These are phyloP conservation scores for Chalciporus sphaerocephalus DNA, from an alignment of 768 basidiomycete genomes.

Conservation along the genomic window DNA sequence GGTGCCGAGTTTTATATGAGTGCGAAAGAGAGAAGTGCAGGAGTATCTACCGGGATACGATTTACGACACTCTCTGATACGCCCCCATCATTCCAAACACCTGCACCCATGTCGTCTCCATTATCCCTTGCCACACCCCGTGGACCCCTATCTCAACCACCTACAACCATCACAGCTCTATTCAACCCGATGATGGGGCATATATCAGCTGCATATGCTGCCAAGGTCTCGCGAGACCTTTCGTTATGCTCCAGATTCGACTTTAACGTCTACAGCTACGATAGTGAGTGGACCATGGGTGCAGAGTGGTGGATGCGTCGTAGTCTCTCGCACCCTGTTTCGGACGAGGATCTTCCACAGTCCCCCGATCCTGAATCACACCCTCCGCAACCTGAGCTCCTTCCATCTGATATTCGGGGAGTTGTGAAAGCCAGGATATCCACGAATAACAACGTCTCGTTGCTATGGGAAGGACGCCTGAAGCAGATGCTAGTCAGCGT, in stretches of 20 bases:
- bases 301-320: conserved; percentile 94
- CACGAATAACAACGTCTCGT: conserved; percentile 81
- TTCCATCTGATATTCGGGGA: conserved; percentile 51
- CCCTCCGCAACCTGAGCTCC: conserved; percentile 7
- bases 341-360: conserved; percentile 10
- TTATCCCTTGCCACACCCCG: conserved; percentile 29
- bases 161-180: conserved; percentile 90
- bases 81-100: conserved; percentile 56
- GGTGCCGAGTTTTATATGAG: conserved; percentile 95
- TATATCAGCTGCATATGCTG: conserved; percentile 85
- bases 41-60: conserved; percentile 91
- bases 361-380: conserved; percentile 1
- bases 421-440: conserved; percentile 89
- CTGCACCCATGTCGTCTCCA: conserved; percentile 36
- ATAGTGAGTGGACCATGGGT: conserved; percentile 94
- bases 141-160: conserved; percentile 58
- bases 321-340: conserved; percentile 31
- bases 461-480: conserved; percentile 93
- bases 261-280: conserved; percentile 95
- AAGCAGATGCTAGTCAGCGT: conserved; percentile 85
- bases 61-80: conserved; percentile 89
- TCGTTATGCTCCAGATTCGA: conserved; percentile 88
- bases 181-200: conserved; percentile 98
- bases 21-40: conserved; percentile 87
- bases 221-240: conserved; percentile 80